These are phyloP conservation scores for Ascochyta lentis DNA, from an alignment of 2,329 filamentous ascomycete genomes.

Conservation along the genomic window DNA sequence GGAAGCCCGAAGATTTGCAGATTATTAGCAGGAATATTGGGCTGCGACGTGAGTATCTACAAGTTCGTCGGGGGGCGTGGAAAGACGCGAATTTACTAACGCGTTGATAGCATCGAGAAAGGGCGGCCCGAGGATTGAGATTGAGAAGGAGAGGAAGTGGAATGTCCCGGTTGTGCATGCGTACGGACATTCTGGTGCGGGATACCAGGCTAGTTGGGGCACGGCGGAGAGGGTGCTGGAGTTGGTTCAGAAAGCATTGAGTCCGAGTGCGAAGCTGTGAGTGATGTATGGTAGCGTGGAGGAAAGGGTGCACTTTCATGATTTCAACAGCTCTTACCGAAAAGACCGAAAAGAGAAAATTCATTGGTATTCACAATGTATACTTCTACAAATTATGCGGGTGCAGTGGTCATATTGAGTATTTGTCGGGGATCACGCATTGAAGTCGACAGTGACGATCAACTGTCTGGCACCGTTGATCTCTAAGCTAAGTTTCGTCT, in stretches of 20 bases:
- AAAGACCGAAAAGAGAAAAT: no score
- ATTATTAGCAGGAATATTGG: slow-evolving; percentile 84
- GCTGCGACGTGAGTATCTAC: slow-evolving; percentile 62
- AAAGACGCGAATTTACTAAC: neutral
- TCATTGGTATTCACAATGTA: no score
- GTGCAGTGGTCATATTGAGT: no score
- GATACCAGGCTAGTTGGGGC: slow-evolving; percentile 64
- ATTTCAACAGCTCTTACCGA: neutral
- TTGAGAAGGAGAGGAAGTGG: slow-evolving; percentile 66
- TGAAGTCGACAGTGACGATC: neutral
- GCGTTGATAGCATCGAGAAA: slow-evolving; percentile 63
- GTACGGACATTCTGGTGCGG: slow-evolving; percentile 81
- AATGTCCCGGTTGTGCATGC: slow-evolving; percentile 70
- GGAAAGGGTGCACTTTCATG: neutral
- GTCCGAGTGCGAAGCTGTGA: slow-evolving; percentile 35
- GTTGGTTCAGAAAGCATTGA: slow-evolving; percentile 46
- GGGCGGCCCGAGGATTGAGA: slow-evolving; percentile 78
- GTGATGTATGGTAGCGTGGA: no score
- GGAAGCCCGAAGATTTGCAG: slow-evolving; percentile 73
- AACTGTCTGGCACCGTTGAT: slow-evolving; percentile 1
- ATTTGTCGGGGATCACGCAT: no score
- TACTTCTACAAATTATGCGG: no score
- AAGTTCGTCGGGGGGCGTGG: neutral
- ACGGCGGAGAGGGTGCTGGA: slow-evolving; percentile 51
- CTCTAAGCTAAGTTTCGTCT: neutral